Evolutionary conservation across 371 early-diverging fungal genomes (phyloP), one percentile per base, ranked within the genome.

Genomic region (Mortierella sp.): DNA sequence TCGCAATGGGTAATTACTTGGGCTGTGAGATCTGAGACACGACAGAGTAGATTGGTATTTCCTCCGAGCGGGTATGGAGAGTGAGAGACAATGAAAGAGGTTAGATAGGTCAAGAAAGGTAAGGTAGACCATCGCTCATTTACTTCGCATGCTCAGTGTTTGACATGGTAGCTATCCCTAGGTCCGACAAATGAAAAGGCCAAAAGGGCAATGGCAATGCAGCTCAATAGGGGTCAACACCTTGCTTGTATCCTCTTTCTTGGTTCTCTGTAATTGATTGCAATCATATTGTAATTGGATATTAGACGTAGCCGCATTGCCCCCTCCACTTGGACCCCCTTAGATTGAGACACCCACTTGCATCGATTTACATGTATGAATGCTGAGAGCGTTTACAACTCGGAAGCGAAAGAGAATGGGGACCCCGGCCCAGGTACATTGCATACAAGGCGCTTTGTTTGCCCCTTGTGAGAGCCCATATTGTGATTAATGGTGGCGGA

Each of bases 301-400:
- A 19, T 16, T 21, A 19, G 34, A 31, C 16, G 19, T 34, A 21
- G 14, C n/a, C 55, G 16, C 21, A 55, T 8, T 38, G 42, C 42
- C 42, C 42, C 42, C 42, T 38, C 10, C 55, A 55, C n/a, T 54
- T 54, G 42, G 42, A 38, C 42, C 42, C 42, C 55, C 63, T 19
- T 63, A 31, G 63, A 16, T 34, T 31, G 38, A 63, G 34, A 63
- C 63, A 31, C 31, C 19, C 28, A 57, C 11, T 19, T 63, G 63
- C 63, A 60, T 60, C 31, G 60, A 31, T 60, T 60, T 58, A n/a
- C n/a, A 38, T 38, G 42, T 63, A 63, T 63, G 63, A 63, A 63
- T 34, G 31, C 6, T 63, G 63, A 63, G 63, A 63, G 63, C 60
- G 28, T 60, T 57, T 57, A 31, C 31, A 5, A 31, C 60, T 26